Evolutionary conservation across 768 basidiomycete genomes (phyloP), one percentile per base, ranked within the genome.

Genomic region (Leucocoprinus leucothites): DNA sequence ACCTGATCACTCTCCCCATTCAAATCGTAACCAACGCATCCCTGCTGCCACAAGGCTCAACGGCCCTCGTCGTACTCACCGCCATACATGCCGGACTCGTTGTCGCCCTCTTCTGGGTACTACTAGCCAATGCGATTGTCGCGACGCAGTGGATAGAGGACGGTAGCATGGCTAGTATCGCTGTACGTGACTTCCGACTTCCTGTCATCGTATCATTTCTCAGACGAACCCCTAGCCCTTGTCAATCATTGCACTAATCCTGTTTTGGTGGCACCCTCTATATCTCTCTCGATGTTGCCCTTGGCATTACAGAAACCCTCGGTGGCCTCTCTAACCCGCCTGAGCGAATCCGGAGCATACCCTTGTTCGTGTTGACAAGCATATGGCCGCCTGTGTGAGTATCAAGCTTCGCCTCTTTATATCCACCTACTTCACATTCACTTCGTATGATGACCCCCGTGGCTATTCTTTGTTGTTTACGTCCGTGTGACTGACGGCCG

Each of bases 131-230:
- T 69, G 89, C 79, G 8, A 70, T 92, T 57, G 80, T 94, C 19
- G 84, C 87, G 34, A 90, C 87, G n/a, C 96, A 98, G 70, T 66
- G 94, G 47, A 89, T 98, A 52, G 96, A 98, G 67, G 96, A 91
- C 64, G 96, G 94, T 5, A 91, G 91, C 0, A 72, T 85, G 31
- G 81, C 81, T 61, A 82, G 86, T 56, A 58, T 90, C 46, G 71
- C 88, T 51, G 88, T 90, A 51, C 61, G 80, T 80, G 45, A 34
- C 18, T n/a, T 52, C 53, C 18, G 26, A 28, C 21, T 11, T 9
- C 46, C 13, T 49, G n/a, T 9, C 14, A 19, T 28, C 18, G 52
- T 7, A 38, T 18, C 6, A 35, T 14, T n/a, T 47, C 16, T 51
- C 14, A 56, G 28, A 21, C 35, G 16, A 9, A 48, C 26, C 25